Percentiles rank a stretch among this genome's conserved stretches.
phyloP scores from a whole-genome alignment of 495 filamentous ascomycete genomes.

The Talaromyces trachyspermus region DNA sequence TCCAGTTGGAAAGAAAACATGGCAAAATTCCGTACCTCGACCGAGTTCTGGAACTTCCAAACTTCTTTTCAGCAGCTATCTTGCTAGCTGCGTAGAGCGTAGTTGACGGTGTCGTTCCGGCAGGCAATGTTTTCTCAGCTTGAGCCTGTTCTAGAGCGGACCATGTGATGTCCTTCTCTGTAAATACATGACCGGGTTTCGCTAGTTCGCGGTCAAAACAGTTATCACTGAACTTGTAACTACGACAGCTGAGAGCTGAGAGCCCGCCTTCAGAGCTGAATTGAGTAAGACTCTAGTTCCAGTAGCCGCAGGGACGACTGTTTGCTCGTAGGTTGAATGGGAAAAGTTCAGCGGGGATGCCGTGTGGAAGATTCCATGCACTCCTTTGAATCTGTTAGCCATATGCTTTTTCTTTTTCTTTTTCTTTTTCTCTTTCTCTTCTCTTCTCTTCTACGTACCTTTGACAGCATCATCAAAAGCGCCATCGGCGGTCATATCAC shows the following conservation, averaged over 20 bases:
- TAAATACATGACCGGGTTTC: too few relatives aligned
- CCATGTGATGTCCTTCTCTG: conserved; percentile 37
- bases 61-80: conserved; percentile 37
- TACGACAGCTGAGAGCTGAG: conserved; percentile 44
- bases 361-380: conserved; percentile 5
- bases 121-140: too few relatives aligned
- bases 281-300: neutral
- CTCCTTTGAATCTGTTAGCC: too few relatives aligned
- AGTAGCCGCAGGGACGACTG: conserved; percentile 56
- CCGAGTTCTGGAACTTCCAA: conserved; percentile 54
- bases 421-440: too few relatives aligned
- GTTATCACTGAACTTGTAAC: too few relatives aligned
- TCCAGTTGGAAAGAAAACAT: too few relatives aligned
- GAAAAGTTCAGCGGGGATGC: conserved; percentile 23
- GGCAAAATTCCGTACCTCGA: too few relatives aligned
- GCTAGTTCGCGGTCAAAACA: too few relatives aligned
- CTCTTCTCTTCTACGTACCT: too few relatives aligned
- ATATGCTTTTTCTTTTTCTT: too few relatives aligned
- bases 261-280: neutral
- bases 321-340: conserved; percentile 48
- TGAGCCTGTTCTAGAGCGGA: too few relatives aligned
- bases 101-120: neutral
- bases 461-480: conserved; percentile 28
- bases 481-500: conserved; percentile 27
- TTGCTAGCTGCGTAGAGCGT: conserved; percentile 36